Evolutionary conservation across 441 rosid genomes (phyloP), one percentile per base, ranked within the genome.

Genomic region (Erodium texanum): DNA sequence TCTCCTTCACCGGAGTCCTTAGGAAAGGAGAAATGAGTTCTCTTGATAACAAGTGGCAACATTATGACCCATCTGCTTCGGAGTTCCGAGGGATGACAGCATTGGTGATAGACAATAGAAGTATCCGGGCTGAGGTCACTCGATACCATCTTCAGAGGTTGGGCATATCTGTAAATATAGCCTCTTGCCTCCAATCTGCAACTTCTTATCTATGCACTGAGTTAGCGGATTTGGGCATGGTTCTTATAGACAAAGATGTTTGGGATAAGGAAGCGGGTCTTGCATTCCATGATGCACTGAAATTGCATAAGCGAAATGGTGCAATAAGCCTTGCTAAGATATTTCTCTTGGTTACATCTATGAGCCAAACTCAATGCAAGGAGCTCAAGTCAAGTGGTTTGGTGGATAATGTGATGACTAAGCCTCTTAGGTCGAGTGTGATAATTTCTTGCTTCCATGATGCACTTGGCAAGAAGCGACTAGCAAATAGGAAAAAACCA

Each of bases 61-160:
- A 77, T 38, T 83, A 70, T 43, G 81, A 86, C 71, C 77, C 82
- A 34, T 68, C 75, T 68, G 50, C 81, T 62, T 70, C 79, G 45
- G 89, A 89, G 67, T 84, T 84, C 71, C 80, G 23, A 80, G 91
- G 94, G 64, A 66, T 83, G 80, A 79, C 72, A 71, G 96, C 97
- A 16, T 78, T 94, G 70, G 82, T 94, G 68, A 73, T 94, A 74
- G 99, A 94, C 83, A 76, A 78, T 65, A 83, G 85, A 81, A 79
- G 78, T 67, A 82, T 87, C 54, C 88, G 93, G 65, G 89, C 96
- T 9, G 98, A 87, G 86, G 96, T 89, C 61, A 82, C 96, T 2
- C 70, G 82, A 66, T 94, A 92, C 69, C 96, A 88, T 84, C 88
- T 94, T 27, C 74, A 69, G 78, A 88, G 99, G 74, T 73, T 94